phyloP scores from a whole-genome alignment of 225 moss, liverwort and hornwort species.

The Anthoceros angustus region DNA sequence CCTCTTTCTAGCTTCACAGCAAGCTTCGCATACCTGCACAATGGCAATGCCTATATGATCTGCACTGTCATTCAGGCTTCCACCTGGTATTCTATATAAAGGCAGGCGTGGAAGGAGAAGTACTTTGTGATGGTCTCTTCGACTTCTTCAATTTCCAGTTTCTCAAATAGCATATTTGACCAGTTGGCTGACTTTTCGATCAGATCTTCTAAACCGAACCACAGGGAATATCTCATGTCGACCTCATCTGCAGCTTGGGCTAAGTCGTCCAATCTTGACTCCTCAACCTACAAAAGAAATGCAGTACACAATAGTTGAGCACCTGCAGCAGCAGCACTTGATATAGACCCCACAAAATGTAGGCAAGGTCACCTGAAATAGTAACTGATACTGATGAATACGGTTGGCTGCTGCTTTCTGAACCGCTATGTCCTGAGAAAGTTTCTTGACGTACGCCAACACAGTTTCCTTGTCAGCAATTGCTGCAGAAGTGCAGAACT shows the following conservation, averaged over 20 bases:
- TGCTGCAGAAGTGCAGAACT: constrained; percentile 8
- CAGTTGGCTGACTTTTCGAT: constrained; percentile 39
- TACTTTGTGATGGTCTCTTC: constrained; percentile 68
- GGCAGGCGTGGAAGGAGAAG: background rate
- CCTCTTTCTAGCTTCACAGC: constrained; percentile 49
- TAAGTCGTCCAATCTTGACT: constrained; percentile 71
- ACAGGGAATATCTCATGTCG: constrained; percentile 44
- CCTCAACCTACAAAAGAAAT: constrained; percentile 32
- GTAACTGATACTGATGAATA: constrained; percentile 51
- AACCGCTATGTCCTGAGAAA: constrained; percentile 19
- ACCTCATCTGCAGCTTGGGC: constrained; percentile 82
- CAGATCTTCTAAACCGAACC: constrained; percentile 59
- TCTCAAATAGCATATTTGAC: constrained; percentile 86
- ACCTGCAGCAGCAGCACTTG: background rate
- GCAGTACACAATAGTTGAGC: background rate
- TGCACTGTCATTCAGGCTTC: background rate
- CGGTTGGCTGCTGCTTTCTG: constrained; percentile 50
- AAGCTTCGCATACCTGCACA: constrained; percentile 57
- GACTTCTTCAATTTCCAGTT: constrained; percentile 49
- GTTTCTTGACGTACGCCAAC: constrained; percentile 43
- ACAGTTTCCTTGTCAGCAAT: constrained; percentile 34
- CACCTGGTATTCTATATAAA: background rate
- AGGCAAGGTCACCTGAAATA: constrained; percentile 47
- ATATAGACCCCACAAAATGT: background rate
- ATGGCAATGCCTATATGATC: no score